Conservation (phyloP, 176 grass and related monocot genomes). For the Carex littledalei region DNA sequence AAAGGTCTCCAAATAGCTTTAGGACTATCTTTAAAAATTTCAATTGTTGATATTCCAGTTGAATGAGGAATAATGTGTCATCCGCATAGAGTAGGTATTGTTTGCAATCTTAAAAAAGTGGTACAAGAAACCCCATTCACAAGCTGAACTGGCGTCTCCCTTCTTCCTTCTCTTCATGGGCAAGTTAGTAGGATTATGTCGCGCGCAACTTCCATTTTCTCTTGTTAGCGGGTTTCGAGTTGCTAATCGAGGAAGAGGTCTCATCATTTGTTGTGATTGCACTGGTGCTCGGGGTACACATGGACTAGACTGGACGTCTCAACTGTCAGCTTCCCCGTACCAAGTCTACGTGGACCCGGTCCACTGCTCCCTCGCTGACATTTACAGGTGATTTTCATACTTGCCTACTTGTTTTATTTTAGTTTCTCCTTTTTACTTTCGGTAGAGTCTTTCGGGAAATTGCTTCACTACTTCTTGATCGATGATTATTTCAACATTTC, state of each 20-base stretch:
- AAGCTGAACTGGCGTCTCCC: no score
- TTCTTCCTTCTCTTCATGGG: background rate
- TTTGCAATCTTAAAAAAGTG: no score
- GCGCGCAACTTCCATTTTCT: background rate
- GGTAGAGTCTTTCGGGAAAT: background rate
- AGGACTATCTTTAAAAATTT: no score
- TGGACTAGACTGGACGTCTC: conserved; percentile 19
- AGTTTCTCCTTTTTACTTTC: background rate
- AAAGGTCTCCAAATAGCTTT: no score
- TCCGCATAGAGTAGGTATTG: no score
- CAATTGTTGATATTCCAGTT: no score
- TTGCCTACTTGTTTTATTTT: no score
- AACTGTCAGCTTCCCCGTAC: conserved; percentile 35
- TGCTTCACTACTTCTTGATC: background rate
- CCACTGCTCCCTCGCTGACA: conserved; percentile 21
- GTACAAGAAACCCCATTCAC: no score
- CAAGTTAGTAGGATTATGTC: background rate
- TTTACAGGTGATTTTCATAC: conserved; percentile 26
- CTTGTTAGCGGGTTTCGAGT: background rate
- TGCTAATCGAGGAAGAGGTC: background rate
- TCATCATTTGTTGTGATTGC: background rate
- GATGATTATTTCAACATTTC: background rate
- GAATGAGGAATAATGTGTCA: no score
- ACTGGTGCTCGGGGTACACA: background rate
- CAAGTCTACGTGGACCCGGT: conserved; percentile 31